These are phyloP conservation scores for Dactylonectria macrodidyma DNA, from an alignment of 2,329 filamentous ascomycete species.

Conservation along the genomic window DNA sequence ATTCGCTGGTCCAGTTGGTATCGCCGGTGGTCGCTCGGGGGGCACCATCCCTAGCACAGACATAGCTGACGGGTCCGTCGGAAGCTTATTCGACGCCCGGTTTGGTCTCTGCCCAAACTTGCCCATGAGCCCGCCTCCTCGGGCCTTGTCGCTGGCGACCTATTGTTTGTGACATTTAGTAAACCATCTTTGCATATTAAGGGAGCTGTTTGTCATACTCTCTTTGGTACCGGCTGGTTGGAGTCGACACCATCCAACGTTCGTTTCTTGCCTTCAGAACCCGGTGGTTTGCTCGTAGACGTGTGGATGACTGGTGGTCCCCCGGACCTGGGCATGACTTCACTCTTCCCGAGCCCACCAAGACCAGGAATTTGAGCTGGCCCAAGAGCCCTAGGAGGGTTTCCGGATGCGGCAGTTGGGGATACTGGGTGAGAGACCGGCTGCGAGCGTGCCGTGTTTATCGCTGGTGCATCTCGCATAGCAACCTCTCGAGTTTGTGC, in stretches of 20 bases:
- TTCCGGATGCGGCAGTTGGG: conserved; percentile 19
- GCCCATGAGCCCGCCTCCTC: conserved; percentile 51
- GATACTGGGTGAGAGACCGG: conserved; percentile 33
- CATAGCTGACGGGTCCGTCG: conserved; percentile 68
- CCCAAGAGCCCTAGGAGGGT: conserved; percentile 1
- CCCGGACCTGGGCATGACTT: conserved; percentile 43
- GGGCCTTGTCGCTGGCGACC: conserved; percentile 50
- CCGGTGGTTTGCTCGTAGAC: conserved; percentile 40
- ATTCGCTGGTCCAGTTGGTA: conserved; percentile 33
- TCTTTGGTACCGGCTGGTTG: conserved; percentile 55
- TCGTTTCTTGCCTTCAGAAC: conserved; percentile 59
- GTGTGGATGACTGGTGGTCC: conserved; percentile 59
- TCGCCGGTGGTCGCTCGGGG: conserved; percentile 59
- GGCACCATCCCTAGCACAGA: conserved; percentile 65
- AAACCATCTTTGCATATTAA: neutral
- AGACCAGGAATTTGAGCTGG: conserved; percentile 38
- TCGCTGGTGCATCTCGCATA: conserved; percentile 40
- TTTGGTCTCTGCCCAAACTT: conserved; percentile 55
- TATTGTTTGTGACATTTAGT: conserved; percentile 35
- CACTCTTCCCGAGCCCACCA: conserved; percentile 28
- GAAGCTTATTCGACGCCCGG: conserved; percentile 48
- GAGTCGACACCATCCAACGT: conserved; percentile 56
- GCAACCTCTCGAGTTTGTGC: conserved; percentile 34
- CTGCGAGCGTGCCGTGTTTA: conserved; percentile 13
- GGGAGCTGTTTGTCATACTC: conserved; percentile 53